These are phyloP conservation scores for Aspergillus sp. DNA, from an alignment of 2,329 filamentous ascomycete species.

Conservation along the genomic window DNA sequence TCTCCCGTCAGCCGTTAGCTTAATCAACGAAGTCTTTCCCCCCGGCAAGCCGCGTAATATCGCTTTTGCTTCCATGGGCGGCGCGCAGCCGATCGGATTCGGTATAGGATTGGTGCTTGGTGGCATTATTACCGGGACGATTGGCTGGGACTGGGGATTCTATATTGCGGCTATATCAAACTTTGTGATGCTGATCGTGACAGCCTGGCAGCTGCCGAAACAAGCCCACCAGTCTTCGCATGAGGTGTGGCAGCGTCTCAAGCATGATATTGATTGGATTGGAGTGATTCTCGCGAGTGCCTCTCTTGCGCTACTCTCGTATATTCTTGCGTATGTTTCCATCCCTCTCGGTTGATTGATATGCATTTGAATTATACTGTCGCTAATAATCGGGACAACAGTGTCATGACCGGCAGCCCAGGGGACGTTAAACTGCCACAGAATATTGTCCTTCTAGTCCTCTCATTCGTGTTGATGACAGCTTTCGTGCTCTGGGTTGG, in stretches of 20 bases:
- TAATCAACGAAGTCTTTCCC: slow-evolving; percentile 42
- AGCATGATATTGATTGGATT: slow-evolving; percentile 46
- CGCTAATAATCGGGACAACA: neutral
- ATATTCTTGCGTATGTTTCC: slow-evolving; percentile 29
- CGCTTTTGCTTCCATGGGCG: slow-evolving; percentile 34
- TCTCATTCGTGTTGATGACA: slow-evolving; percentile 22
- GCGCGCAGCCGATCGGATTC: slow-evolving; percentile 5
- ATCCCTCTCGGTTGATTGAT: neutral
- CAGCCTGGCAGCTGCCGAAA: slow-evolving; percentile 21
- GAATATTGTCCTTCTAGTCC: slow-evolving; percentile 23
- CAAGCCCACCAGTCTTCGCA: slow-evolving; percentile 17
- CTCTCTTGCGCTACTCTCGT: slow-evolving; percentile 45
- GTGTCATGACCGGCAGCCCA: neutral
- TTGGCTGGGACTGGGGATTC: slow-evolving; percentile 47
- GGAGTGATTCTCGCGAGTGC: slow-evolving; percentile 40
- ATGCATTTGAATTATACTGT: neutral
- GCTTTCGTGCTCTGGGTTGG: slow-evolving; percentile 20
- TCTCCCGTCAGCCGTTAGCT: slow-evolving; percentile 42
- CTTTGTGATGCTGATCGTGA: neutral
- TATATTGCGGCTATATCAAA: slow-evolving; percentile 37
- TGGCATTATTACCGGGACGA: slow-evolving; percentile 36
- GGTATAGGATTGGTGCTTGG: slow-evolving; percentile 2
- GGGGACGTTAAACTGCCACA: neutral
- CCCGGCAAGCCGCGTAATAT: slow-evolving; percentile 43
- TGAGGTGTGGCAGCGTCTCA: slow-evolving; percentile 7